Evolutionary conservation across 805 yeast genomes (phyloP), one percentile per base, ranked within the genome.

Genomic region (Diddensiella santjacobensis): DNA sequence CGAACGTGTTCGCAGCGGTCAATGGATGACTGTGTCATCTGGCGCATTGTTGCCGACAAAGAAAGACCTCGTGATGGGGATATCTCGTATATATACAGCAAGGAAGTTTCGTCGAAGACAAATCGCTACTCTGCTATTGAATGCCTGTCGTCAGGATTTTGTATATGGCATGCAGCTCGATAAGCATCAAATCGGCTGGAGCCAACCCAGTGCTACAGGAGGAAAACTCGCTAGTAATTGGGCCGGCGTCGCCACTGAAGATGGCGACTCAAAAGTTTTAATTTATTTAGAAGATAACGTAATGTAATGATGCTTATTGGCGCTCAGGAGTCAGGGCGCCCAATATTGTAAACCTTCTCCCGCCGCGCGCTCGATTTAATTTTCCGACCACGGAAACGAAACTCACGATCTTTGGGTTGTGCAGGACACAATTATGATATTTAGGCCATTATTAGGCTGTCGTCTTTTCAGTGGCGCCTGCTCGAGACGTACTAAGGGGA

Each of bases 141-240:
- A 69, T 2, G 56, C 63, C 3, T 77, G 75, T 2, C 46, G 64
- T 26, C 55, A 57, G 2, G 48, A 72, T 38, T 66, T 72, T 40
- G 59, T 78, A 3, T 78, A 76, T 56, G 84, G 84, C 0, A 52
- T 74, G 38, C 48, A 30, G 1, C 54, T 79, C 22, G 54, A 52
- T 5, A 67, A 58, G 43, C 48, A 35, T 1, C 69, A 71, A 44
- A 63, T 80, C 4, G 82, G 75, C 2, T 80, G 81, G 71, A 79
- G 83, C 53, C 85, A 80, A 60, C 84, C 85, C 0, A 75, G 80
- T 48, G 72, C 70, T 45, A 69, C 71, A 44, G 85, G 84, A 0
- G 74, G 76, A 2, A 62, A 66, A 26, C 64, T 79, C 17, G 82
- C 83, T 2, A 20, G 33, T 10, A 23, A 22, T 8, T 63, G 66